Base-by-base conservation (phyloP, 257 asterid genomes). In the Scutellaria baicalensis region DNA sequence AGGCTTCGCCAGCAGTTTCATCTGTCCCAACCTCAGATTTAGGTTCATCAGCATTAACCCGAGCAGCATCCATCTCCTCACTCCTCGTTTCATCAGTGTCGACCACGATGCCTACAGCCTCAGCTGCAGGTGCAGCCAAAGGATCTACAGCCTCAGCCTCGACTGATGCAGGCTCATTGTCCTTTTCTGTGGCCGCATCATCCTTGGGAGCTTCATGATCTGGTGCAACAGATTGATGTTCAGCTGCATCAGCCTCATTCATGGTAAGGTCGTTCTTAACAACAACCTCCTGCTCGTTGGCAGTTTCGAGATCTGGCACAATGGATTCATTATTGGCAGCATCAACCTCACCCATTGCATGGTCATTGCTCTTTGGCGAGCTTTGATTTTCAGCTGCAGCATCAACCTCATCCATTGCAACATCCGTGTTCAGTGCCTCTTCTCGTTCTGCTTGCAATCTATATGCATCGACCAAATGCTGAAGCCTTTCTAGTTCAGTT, bases 401-500 rank as follows among this genome's bases (percentile, higher is more conserved):
- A n/a, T n/a, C 77, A 11, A 54, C 75, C 54, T 75, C 91, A 48
- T 72, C 79, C 52, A 44, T 52, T 36, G 73, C 79, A 59, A 56
- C 35, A 63, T 70, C 82, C 43, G 40, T 66, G 50, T 69, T 72
- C 74, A 79, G 64, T 35, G 78, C 81, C 58, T 77, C 83, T 65
- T 83, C 86, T 65, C 77, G 55, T 69, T 72, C 80, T 55, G 85
- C 90, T 76, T 79, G 86, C 70, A 65, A 62, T 74, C 90, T 84
- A 76, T 80, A 59, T 42, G 74, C 80, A 72, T 81, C 77, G 48
- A 76, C 56, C 64, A 79, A 61, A 67, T 72, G 78, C 69, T 83
- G 84, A 56, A 82, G 63, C 74, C 81, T 88, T 71, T 84, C 97
- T 14, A 75, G 83, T 66, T 94, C 84, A 9, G 77, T 75, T 64